A percentile compares a stretch with the other conserved stretches of the same genome.
Evolutionary conservation across 2,329 filamentous ascomycete genomes (phyloP).

Genomic region (Clonostachys sp.): DNA sequence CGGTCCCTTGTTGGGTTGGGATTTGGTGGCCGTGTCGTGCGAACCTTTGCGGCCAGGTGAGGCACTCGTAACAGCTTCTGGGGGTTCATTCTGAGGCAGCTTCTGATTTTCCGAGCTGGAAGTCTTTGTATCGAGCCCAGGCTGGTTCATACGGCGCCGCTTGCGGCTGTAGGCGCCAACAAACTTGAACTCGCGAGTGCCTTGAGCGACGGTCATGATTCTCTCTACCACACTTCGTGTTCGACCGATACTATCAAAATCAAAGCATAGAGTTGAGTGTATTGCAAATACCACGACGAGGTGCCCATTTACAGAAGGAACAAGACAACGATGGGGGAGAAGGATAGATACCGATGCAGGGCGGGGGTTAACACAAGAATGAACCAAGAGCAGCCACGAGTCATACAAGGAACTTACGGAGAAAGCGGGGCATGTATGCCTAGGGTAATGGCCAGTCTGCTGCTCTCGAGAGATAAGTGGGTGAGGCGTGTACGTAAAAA

Average conservation of each 20-base stretch:
- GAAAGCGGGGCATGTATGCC: too few relatives aligned
- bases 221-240: background rate
- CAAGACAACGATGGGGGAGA: background rate
- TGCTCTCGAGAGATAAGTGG: too few relatives aligned
- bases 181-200: conserved; percentile 15
- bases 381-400: background rate
- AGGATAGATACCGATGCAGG: background rate
- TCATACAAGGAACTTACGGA: too few relatives aligned
- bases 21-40: too few relatives aligned
- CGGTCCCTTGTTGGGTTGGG: too few relatives aligned
- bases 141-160: conserved; percentile 4
- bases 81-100: background rate
- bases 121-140: background rate
- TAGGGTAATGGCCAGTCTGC: too few relatives aligned
- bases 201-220: background rate
- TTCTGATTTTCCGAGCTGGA: background rate
- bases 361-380: background rate
- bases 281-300: too few relatives aligned
- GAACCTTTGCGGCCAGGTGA: too few relatives aligned
- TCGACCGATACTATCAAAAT: background rate
- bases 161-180: conserved; percentile 13
- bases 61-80: background rate
- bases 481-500: too few relatives aligned
- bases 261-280: too few relatives aligned
- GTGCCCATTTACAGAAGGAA: background rate